Evolutionary conservation across 257 asterid species (phyloP).

Genomic region (Solanum dulcamara): DNA sequence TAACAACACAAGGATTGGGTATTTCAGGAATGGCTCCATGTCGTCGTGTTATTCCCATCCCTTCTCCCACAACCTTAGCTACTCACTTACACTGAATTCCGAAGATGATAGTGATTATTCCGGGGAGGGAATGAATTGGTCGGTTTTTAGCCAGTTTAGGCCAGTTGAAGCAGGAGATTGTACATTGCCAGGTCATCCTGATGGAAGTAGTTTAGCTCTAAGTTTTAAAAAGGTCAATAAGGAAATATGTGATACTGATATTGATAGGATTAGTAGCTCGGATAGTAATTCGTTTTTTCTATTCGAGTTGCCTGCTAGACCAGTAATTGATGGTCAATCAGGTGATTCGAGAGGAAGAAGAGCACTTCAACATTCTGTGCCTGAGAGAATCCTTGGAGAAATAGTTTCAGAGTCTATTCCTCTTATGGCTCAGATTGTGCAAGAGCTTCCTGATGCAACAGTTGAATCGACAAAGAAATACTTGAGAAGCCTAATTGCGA

Average conservation of each 20-base stretch:
- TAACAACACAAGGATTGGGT: slow-evolving; percentile 50
- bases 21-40: slow-evolving; percentile 63
- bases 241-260: slow-evolving; percentile 43
- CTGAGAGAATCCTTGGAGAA: slow-evolving; percentile 64
- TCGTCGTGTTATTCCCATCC: slow-evolving; percentile 59
- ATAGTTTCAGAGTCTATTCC: slow-evolving; percentile 61
- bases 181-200: slow-evolving; percentile 45
- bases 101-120: slow-evolving; percentile 60
- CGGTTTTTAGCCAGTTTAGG: slow-evolving; percentile 78
- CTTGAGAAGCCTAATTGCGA: slow-evolving; percentile 36
- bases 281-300: slow-evolving; percentile 64
- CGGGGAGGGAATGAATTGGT: slow-evolving; percentile 77
- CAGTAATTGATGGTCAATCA: slow-evolving; percentile 38
- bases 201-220: slow-evolving; percentile 30
- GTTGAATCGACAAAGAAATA: slow-evolving; percentile 56
- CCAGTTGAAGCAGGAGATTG: slow-evolving; percentile 63
- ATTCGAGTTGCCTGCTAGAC: slow-evolving; percentile 74
- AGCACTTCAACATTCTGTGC: too few relatives aligned
- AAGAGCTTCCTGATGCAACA: slow-evolving; percentile 68
- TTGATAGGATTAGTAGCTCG: slow-evolving; percentile 48
- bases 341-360: slow-evolving; percentile 57
- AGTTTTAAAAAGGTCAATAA: slow-evolving; percentile 20
- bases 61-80: slow-evolving; percentile 74
- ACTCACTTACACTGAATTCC: slow-evolving; percentile 72
- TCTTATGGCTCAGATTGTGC: slow-evolving; percentile 51